Base-by-base conservation (phyloP, 2,329 filamentous ascomycete genomes). In the Colletotrichum lentis region DNA sequence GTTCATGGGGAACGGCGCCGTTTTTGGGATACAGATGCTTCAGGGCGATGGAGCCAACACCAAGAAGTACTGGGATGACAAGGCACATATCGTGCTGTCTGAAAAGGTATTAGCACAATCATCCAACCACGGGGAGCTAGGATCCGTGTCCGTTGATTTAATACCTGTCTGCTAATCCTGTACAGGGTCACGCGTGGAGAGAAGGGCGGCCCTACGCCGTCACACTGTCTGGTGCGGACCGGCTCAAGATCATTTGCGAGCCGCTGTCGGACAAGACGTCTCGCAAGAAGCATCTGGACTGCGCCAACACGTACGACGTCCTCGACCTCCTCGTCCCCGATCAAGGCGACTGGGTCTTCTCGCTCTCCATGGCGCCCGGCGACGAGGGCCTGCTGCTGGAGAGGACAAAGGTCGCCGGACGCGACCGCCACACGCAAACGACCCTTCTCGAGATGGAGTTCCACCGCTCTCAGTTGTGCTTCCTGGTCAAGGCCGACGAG, bases 21-120 rank as follows among this genome's bases (percentile, higher is more conserved):
- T 43, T 2, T 64, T 64, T 6, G 61, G 61, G 18, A 41, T 64
- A 5, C 61, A 64, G n/a, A 57, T 50, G 61, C 14, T 31, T 10
- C 35, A 27, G 22, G 41, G 61, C 5, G n/a, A 7, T 2, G 10
- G 8, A 2, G 20, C 2, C 1, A 35, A 47, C 3, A 14, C 7
- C 7, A 10, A 27, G 3, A 18, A 43, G 10, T 1, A 12, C 20
- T 62, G 59, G 59, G 39, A 62, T 4, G n/a, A 44, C 1, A 5
- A 11, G 3, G 59, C 39, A 14, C 3, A 5, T 1, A 20, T 62
- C 3, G 5, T 62, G 11, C 22, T 54, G 18, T 6, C 49, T n/a
- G 14, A 31, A 3, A 54, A 6, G 24, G 58, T 61, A n/a, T n/a
- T n/a, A 6, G 52, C 22, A 3, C 3, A 12, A 3, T 4, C 27